Evolutionary conservation across 2,329 filamentous ascomycete genomes (phyloP), one percentile per base, ranked within the genome.

Genomic region (Sordariomycetes sp.): DNA sequence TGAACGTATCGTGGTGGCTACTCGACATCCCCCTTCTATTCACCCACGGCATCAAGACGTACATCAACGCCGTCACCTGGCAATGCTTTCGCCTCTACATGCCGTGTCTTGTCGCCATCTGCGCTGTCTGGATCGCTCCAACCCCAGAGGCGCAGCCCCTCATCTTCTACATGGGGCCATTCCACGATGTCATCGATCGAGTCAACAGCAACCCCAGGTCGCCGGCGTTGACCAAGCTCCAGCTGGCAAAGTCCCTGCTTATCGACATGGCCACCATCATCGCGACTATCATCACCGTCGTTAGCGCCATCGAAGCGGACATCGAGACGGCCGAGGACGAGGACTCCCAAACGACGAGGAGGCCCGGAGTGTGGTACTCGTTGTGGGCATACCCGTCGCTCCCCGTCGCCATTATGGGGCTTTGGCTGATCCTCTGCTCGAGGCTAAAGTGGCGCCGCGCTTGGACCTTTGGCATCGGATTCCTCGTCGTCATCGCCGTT

Each of bases 301-400:
- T 43, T 35, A 40, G n/a, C 7, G 54, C 54, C 54, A 24, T 55
- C n/a, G n/a, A n/a, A n/a, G n/a, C n/a, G n/a, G n/a, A n/a, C n/a
- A n/a, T n/a, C n/a, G n/a, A n/a, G n/a, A n/a, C n/a, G n/a, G 46
- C 22, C 54, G 18, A 20, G 34, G 34, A 32, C 3, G 54, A 22
- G 6, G 54, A 40, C 54, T 22, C 37, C n/a, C 22, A 32, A 14
- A 28, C 25, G 18, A 43, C 54, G 3, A 35, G 54, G 20, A 40
- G n/a, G n/a, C n/a, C 46, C 54, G 22, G 22, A 7, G 7, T 25
- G 32, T n/a, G n/a, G n/a, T n/a, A n/a, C n/a, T 22, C 35, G 22
- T 43, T 35, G 6, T 55, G 54, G 54, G 54, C 54, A 43, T 55
- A 55, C 35, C 54, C 54, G 22, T 20, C 54, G n/a, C 54, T 55